These are phyloP conservation scores for Aspergillus taichungensis DNA, from an alignment of 495 filamentous ascomycete genomes.

Conservation along the genomic window DNA sequence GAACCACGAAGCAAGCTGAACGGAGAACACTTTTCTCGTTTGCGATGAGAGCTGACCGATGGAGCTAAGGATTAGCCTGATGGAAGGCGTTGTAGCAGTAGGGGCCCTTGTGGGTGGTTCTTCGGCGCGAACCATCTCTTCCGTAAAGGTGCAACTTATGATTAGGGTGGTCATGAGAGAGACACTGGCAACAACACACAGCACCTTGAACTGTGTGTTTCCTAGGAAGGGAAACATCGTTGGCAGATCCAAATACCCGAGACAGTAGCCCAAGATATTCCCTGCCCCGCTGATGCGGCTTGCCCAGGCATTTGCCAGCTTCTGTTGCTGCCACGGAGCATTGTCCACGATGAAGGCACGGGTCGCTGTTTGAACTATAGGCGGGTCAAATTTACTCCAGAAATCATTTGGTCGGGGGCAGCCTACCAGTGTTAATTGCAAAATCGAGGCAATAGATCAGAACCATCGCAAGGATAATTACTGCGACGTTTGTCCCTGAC, in stretches of 20 bases:
- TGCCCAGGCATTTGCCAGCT: conserved; percentile 80
- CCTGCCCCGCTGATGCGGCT: conserved; percentile 68
- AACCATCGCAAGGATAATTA: conserved; percentile 62
- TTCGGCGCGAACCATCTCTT: conserved; percentile 71
- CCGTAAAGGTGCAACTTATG: conserved; percentile 52
- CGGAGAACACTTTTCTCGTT: conserved; percentile 67
- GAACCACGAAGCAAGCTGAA: conserved; percentile 82
- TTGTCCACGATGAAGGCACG: conserved; percentile 84
- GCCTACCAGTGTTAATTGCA: conserved; percentile 73
- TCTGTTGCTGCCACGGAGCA: conserved; percentile 77
- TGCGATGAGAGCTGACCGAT: conserved; percentile 65
- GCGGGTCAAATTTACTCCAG: neutral
- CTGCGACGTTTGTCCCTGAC: conserved; percentile 43
- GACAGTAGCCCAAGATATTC: conserved; percentile 77
- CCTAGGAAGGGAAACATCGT: conserved; percentile 62
- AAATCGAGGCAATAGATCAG: conserved; percentile 81
- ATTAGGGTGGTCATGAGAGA: conserved; percentile 55
- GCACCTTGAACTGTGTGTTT: conserved; percentile 75
- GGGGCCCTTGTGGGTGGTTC: conserved; percentile 45
- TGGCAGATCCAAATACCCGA: conserved; percentile 67
- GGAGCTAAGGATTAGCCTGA: conserved; percentile 60
- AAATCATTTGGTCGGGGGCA: neutral
- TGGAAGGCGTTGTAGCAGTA: conserved; percentile 60
- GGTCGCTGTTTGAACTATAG: conserved; percentile 68
- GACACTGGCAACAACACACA: conserved; percentile 64